Evolutionary conservation across 2,329 filamentous ascomycete species (phyloP), one percentile per base, ranked within the genome.

Genomic region (Leptosphaerulina australis): DNA sequence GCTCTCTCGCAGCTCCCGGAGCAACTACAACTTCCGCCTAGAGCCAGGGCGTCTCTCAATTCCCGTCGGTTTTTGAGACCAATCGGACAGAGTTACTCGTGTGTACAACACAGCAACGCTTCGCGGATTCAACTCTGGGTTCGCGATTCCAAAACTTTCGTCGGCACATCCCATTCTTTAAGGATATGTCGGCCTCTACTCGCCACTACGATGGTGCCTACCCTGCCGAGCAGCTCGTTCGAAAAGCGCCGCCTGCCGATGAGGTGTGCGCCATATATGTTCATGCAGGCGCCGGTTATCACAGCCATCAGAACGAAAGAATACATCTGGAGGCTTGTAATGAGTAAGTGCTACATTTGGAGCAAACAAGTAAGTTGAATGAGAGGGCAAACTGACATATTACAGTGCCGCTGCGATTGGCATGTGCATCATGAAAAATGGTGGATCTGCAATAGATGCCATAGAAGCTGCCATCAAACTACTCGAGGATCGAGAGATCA

Each of bases 231-330:
- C 39, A 56, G 24, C 58, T 60, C 22, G 55, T 56, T 18, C 68
- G 66, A 39, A 78, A 78, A 66, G 76, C 76, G 39, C 62, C 67
- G 41, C 62, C 67, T 36, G 70, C 70, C 14, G 73, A 77, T 21
- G 77, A 82, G 58, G 75, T 85, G 8, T 85, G 85, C 49, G 91
- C 91, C 51, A 93, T 99, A 43, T 97, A 96, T 72, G 87, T 99
- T 34, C 94, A 99, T 73, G 94, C 93, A 28, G 94, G 94, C 25
- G 94, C 94, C 12, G 94, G 94, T 3, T 99, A 90, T 65, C 94
- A 99, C 72, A 97, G 91, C 68, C 79, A 83, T 18, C 83, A 88
- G 53, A 97, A 97, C 68, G 92, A 99, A 70, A 79, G 81, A 47
- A 80, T 89, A 28, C 94, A 99, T 68, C 82, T 99, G 8, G 81